phyloP scores from a whole-genome alignment of 495 filamentous ascomycete genomes.

The Aspergillus cavernicola region DNA sequence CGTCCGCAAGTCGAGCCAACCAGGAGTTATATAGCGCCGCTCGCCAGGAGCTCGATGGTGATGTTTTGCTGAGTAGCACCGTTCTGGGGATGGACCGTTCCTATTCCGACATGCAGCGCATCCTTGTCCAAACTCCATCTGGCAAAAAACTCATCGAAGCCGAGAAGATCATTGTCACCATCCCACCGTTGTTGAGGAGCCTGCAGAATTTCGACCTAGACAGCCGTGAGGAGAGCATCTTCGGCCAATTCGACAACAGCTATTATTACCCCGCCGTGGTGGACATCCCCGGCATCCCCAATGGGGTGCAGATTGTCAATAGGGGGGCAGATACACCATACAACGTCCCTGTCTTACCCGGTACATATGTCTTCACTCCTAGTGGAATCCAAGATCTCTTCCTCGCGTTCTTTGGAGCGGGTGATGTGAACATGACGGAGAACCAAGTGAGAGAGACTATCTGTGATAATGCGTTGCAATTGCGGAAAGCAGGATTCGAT shows the following conservation, averaged over 20 bases:
- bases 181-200: slow-evolving; percentile 28
- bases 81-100: slow-evolving; percentile 22
- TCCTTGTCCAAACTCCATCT: slow-evolving; percentile 30
- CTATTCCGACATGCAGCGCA: slow-evolving; percentile 22
- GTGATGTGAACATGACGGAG: slow-evolving; percentile 7
- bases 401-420: slow-evolving; percentile 1
- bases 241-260: slow-evolving; percentile 30
- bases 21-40: slow-evolving; percentile 1
- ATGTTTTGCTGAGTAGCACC: slow-evolving; percentile 16
- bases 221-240: slow-evolving; percentile 30
- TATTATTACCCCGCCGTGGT: slow-evolving; percentile 21
- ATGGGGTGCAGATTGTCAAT: slow-evolving; percentile 24
- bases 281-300: slow-evolving; percentile 3
- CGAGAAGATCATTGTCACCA: slow-evolving; percentile 40
- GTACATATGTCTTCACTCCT: slow-evolving; percentile 20
- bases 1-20: not conserved
- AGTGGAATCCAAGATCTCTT: slow-evolving; percentile 13
- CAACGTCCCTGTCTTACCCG: slow-evolving; percentile 24
- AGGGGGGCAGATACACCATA: slow-evolving; percentile 23
- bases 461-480: slow-evolving; percentile 4
- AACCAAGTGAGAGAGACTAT: slow-evolving; percentile 16
- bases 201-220: slow-evolving; percentile 33
- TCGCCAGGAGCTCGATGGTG: not conserved
- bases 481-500: slow-evolving; percentile 16
- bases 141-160: slow-evolving; percentile 40